These are phyloP conservation scores for Beauveria brongniartii DNA, from an alignment of 2,329 filamentous ascomycete genomes.

Conservation along the genomic window DNA sequence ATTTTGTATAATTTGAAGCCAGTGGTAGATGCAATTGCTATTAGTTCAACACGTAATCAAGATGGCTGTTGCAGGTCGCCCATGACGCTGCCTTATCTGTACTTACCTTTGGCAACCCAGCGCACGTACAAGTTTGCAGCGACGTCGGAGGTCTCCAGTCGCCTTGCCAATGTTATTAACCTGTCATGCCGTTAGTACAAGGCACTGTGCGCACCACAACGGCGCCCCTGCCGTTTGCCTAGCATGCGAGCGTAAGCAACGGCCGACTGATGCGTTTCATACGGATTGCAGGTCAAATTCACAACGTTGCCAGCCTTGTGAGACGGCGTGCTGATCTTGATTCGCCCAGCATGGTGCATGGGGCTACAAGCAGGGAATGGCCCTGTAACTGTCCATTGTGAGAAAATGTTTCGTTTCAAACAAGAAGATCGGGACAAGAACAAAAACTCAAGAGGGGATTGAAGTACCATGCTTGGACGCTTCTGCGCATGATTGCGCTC, in stretches of 20 bases:
- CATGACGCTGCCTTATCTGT: neutral
- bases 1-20: neutral
- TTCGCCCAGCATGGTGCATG: too few species aligned
- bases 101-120: too few species aligned
- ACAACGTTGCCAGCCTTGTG: neutral
- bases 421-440: too few species aligned
- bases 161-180: neutral
- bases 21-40: neutral
- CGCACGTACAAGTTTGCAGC: too few species aligned
- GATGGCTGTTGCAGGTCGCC: neutral
- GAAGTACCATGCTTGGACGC: too few species aligned
- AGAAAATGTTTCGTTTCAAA: too few species aligned
- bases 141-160: neutral
- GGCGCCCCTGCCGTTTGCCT: neutral
- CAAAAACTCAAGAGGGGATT: too few species aligned
- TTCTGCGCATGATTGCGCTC: too few species aligned
- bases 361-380: too few species aligned
- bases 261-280: neutral
- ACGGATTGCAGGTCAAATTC: neutral
- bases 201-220: neutral
- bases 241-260: neutral
- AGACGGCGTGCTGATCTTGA: too few species aligned
- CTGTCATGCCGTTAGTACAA: slow-evolving; percentile 9
- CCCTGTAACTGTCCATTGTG: too few species aligned
- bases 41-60: neutral